These are phyloP conservation scores for Colletotrichum sp. DNA, from an alignment of 2,329 filamentous ascomycete species.

Conservation along the genomic window DNA sequence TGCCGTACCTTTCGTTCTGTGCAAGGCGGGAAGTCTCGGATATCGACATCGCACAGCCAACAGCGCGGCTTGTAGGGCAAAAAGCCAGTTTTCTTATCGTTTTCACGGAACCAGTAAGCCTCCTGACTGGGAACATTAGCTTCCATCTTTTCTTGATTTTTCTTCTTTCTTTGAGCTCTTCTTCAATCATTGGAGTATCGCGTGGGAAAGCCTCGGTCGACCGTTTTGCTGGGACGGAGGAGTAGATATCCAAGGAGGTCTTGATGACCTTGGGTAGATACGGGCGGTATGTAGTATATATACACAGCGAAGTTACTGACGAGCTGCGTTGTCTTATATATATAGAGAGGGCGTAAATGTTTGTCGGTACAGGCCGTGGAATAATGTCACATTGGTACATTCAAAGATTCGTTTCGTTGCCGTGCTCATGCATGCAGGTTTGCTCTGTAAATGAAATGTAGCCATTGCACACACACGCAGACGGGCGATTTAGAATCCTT, in stretches of 20 bases:
- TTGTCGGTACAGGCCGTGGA: neutral
- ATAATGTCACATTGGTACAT: neutral
- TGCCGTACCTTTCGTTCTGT: neutral
- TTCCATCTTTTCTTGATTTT: neutral
- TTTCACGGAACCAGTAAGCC: neutral
- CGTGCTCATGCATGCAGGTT: neutral
- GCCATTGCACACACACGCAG: no score
- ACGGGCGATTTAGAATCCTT: no score
- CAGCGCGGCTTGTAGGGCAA: neutral
- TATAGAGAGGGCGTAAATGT: neutral
- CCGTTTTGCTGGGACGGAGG: neutral
- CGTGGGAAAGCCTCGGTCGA: neutral
- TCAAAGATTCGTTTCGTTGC: neutral
- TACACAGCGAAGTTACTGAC: conserved; percentile 4
- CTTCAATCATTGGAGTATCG: neutral
- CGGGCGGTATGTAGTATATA: conserved; percentile 7
- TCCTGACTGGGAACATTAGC: conserved; percentile 2
- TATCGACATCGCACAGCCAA: conserved; percentile 1
- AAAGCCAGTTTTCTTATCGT: neutral
- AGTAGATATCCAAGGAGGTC: neutral
- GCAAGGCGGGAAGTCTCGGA: neutral
- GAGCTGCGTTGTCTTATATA: neutral
- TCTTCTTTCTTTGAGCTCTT: neutral
- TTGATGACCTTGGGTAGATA: neutral
- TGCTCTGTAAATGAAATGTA: neutral